A percentile compares a stretch with the other conserved stretches of the same genome.
Conservation (phyloP, 345 rosid species). For the Eucalyptus viminalis region DNA sequence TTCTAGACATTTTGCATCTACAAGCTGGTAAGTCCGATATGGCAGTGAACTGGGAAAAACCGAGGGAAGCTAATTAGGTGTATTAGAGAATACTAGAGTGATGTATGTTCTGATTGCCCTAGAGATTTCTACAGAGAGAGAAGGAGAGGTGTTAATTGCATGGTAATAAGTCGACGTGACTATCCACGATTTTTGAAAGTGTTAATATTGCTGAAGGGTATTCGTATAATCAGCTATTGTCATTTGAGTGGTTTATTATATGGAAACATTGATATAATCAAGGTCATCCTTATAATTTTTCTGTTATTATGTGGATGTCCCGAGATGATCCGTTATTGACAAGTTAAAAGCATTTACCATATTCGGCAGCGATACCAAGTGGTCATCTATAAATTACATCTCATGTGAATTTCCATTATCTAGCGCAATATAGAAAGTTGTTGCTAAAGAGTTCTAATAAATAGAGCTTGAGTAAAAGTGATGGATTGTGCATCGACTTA, state of each 20-base stretch:
- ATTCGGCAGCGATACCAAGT: not conserved
- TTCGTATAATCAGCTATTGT: not conserved
- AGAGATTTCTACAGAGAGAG: not conserved
- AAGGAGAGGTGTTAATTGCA: not conserved
- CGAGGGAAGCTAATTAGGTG: not conserved
- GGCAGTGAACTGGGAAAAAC: not conserved
- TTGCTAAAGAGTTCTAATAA: not conserved
- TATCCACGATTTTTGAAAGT: not conserved
- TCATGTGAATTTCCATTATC: not conserved
- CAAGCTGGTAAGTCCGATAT: not conserved
- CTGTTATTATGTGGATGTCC: not conserved
- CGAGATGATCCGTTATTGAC: not conserved
- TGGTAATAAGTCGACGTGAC: not conserved
- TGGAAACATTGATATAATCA: not conserved
- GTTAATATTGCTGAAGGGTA: not conserved
- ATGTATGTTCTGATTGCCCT: not conserved
- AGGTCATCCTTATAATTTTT: not conserved
- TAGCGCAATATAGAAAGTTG: not conserved
- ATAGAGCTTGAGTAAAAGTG: not conserved
- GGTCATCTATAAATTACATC: not conserved
- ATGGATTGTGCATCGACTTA: not conserved
- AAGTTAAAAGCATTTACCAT: not conserved
- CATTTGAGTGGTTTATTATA: not conserved
- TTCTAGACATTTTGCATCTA: not conserved
- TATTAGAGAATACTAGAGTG: not conserved